phyloP scores from a whole-genome alignment of 2,329 filamentous ascomycete species.

The Neofusicoccum parvum region DNA sequence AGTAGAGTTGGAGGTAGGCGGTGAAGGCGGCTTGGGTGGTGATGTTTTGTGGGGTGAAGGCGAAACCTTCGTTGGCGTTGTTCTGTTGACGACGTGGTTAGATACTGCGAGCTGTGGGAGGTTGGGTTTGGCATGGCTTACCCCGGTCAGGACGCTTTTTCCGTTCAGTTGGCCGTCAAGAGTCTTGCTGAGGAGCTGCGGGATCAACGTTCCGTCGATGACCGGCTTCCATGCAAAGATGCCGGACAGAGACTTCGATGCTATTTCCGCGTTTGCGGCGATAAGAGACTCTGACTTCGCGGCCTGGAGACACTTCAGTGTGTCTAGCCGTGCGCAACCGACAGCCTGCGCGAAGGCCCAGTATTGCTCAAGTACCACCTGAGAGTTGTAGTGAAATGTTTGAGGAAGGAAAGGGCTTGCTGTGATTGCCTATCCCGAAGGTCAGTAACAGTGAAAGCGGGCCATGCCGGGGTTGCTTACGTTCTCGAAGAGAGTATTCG shows the following conservation, averaged over 20 bases:
- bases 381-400: slow-evolving; percentile 55
- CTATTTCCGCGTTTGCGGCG: slow-evolving; percentile 54
- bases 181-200: slow-evolving; percentile 41
- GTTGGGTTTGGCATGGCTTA: slow-evolving; percentile 2
- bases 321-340: background rate
- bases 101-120: too few relatives aligned
- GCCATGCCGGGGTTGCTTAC: too few relatives aligned
- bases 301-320: slow-evolving; percentile 56
- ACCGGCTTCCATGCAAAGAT: slow-evolving; percentile 64
- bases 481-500: slow-evolving; percentile 24
- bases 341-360: slow-evolving; percentile 55
- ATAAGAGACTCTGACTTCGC: slow-evolving; percentile 57
- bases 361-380: slow-evolving; percentile 56
- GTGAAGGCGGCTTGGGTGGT: slow-evolving; percentile 44
- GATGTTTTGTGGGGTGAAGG: slow-evolving; percentile 51
- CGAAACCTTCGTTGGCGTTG: slow-evolving; percentile 51
- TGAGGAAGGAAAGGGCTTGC: slow-evolving; percentile 60
- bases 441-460: background rate
- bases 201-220: slow-evolving; percentile 59
- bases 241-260: slow-evolving; percentile 55
- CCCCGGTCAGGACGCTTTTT: slow-evolving; percentile 37
- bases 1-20: slow-evolving; percentile 48
- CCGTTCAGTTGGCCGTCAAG: slow-evolving; percentile 44
- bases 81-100: slow-evolving; percentile 31
- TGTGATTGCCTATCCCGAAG: slow-evolving; percentile 22